These are phyloP conservation scores for Aspergillus egyptiacus DNA, from an alignment of 495 filamentous ascomycete genomes.

Conservation along the genomic window DNA sequence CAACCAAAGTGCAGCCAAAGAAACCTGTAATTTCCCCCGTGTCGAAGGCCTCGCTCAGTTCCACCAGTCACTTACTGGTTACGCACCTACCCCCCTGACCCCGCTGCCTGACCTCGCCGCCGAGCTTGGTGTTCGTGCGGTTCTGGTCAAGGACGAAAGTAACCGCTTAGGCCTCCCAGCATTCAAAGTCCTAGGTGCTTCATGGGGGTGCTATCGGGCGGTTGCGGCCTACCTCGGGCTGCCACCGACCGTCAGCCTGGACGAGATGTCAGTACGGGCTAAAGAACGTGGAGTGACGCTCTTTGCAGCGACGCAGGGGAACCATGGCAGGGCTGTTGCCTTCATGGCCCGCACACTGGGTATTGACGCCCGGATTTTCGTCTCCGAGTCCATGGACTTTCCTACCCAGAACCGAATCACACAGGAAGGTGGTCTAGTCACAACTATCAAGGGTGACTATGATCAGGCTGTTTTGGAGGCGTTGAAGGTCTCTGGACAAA, in stretches of 20 bases:
- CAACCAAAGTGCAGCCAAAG: slow-evolving; percentile 23
- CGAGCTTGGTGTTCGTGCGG: slow-evolving; percentile 47
- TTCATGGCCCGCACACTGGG: slow-evolving; percentile 54
- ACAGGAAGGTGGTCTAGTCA: slow-evolving; percentile 51
- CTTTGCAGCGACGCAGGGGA: slow-evolving; percentile 60
- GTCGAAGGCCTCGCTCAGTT: slow-evolving; percentile 29
- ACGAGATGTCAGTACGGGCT: slow-evolving; percentile 35
- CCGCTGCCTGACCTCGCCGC: slow-evolving; percentile 46
- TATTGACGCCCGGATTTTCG: slow-evolving; percentile 48
- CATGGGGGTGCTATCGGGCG: slow-evolving; percentile 61
- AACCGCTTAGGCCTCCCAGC: slow-evolving; percentile 57
- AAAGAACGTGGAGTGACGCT: slow-evolving; percentile 26
- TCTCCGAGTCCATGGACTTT: slow-evolving; percentile 48
- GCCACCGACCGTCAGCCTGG: slow-evolving; percentile 28
- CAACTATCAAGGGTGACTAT: slow-evolving; percentile 51
- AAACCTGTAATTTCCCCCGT: slow-evolving; percentile 13
- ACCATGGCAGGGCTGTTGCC: slow-evolving; percentile 65
- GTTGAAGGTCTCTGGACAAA: slow-evolving; percentile 24
- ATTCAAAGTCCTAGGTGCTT: slow-evolving; percentile 73
- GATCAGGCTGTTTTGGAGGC: slow-evolving; percentile 51
- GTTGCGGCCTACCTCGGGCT: slow-evolving; percentile 38
- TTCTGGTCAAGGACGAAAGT: slow-evolving; percentile 58
- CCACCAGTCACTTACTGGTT: slow-evolving; percentile 48
- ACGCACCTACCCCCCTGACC: slow-evolving; percentile 45
- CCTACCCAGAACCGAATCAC: slow-evolving; percentile 48